Base-by-base conservation (phyloP, 305 asterid genomes). In the Fraxinus platypoda region DNA sequence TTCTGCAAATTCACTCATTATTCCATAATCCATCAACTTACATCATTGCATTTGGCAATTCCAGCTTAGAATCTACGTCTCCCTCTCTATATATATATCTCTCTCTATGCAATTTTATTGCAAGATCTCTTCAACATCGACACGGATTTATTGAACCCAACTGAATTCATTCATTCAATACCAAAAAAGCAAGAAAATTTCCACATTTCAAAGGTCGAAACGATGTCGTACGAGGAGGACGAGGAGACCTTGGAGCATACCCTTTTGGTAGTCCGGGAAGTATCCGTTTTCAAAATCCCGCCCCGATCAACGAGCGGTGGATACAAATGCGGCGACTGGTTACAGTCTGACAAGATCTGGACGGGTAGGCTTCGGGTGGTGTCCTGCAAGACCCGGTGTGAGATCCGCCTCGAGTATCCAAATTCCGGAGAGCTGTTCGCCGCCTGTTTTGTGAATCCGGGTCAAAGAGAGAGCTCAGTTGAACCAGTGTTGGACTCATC, bases 301-400 rank as follows among this genome's bases (percentile, higher is more conserved):
- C 99, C 99, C 11, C 95, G 99, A 4, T 82, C 97, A 72, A 94
- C 98, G 54, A 89, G 94, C 85, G 99, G 99, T 81, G 99, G 99
- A 17, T 95, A 90, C 92, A 95, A 94, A 89, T 94, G 98, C 88
- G 99, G 98, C 33, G 99, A 95, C 86, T 95, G 99, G 99, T 89
- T 95, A 38, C 99, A 95, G 83, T 92, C 99, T 82, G 98, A 95
- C 82, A 95, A 91, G 97, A 95, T 95, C 97, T 95, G 99, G 98
- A 84, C 98, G n/a, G 98, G 98, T 79, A 90, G 98, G 8, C 90
- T 94, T 49, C 92, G 98, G 25, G 97, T 95, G 25, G 97, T 95
- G 8, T 95, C 97, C 2, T 93, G 95, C 84, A 88, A 87, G 46
- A 74, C 88, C 71, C 92, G 97, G 7, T 95, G 98, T 87, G 99